Evolutionary conservation across 495 filamentous ascomycete species (phyloP), one percentile per base, ranked within the genome.

Genomic region (Neurospora sp.): DNA sequence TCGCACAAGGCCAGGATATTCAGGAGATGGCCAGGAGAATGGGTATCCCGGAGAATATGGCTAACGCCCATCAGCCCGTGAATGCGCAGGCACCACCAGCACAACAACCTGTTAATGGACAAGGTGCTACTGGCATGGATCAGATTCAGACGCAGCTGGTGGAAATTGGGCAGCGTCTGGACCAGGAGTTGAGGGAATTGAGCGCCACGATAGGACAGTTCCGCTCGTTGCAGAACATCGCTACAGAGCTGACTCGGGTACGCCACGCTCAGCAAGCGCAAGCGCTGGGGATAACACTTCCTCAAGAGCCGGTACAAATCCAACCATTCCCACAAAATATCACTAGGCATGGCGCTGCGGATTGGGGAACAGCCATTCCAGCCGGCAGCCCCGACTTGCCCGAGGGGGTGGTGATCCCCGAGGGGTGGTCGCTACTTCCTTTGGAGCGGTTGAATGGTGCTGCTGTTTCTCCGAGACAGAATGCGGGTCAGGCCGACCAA

Each of bases 371-470:
- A 27, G 81, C 88, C 9, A 85, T 94, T 71, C 84, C 86, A 31
- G 81, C 91, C 16, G 91, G 90, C 22, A 90, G 92, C 77, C 78
- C 88, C 31, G 88, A 91, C 53, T 83, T 95, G 22, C 93, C 93
- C 3, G 87, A 89, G 45, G 92, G 93, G 9, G 83, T 95, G 16
- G 87, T 82, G 14, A 87, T 96, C 39, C 93, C 93, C 3, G 84
- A 87, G 48, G 93, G 93, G 8, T 96, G 93, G 93, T 90, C 88
- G 31, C 79, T 96, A 38, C 81, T 91, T 40, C 91, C 91, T 70
- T 84, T 94, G 12, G 86, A 91, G 45, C 84, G 90, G 18, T 71
- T 88, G 20, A 84, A 87, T n/a, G 82, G 81, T 14, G 80, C 6
- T 35, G 53, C 27, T 65, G 53, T 65, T 0, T 14, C 53, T 35